These are phyloP conservation scores for Dictyostelium brefeldianum DNA, from an alignment of 78 protist species.

Conservation along the genomic window DNA sequence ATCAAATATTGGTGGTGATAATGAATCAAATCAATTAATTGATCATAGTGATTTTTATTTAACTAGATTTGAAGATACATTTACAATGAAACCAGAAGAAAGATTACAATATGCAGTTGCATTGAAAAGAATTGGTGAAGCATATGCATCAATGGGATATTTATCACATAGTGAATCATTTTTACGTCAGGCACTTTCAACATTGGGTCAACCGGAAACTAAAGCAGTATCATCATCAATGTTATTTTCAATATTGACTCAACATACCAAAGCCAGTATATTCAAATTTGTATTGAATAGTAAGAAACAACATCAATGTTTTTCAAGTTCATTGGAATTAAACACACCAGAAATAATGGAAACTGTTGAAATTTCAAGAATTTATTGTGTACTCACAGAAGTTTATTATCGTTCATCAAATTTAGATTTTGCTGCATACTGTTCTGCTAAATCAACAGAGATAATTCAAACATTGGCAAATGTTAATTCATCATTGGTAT, in stretches of 20 bases:
- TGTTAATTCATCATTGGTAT: background rate
- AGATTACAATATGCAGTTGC: background rate
- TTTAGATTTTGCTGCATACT: background rate
- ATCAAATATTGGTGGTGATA: no score
- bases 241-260: conserved; percentile 2
- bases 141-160: conserved; percentile 18
- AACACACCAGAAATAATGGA: background rate
- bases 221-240: conserved; percentile 6
- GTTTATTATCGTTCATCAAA: conserved; percentile 1
- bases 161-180: conserved; percentile 24
- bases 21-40: background rate
- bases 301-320: background rate
- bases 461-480: background rate
- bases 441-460: conserved; percentile 15
- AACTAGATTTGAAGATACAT: background rate
- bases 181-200: conserved; percentile 6
- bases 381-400: conserved; percentile 11
- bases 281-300: background rate
- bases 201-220: background rate
- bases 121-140: conserved; percentile 17
- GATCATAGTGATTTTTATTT: background rate
- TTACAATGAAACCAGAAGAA: conserved; percentile 23
- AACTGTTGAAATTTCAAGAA: conserved; percentile 1
- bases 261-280: conserved; percentile 13
- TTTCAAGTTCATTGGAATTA: background rate